Evolutionary conservation across 768 basidiomycete species (phyloP).

Genomic region (Collybia sp.): DNA sequence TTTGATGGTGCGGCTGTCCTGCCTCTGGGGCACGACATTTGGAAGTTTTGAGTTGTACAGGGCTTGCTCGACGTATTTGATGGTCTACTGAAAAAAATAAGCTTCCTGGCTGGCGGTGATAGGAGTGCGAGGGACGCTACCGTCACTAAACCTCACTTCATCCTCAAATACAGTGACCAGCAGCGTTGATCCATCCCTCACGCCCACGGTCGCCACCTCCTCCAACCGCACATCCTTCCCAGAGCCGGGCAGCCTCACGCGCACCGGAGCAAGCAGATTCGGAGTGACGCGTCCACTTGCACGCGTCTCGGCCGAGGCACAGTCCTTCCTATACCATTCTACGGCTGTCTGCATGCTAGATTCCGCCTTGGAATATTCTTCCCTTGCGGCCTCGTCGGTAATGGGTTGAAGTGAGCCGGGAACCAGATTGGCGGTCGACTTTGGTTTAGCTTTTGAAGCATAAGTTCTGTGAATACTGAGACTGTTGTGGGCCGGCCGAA

Average conservation of each 20-base stretch:
- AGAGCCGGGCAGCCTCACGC: constrained; percentile 44
- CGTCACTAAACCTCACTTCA: constrained; percentile 44
- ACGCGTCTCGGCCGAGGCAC: constrained; percentile 65
- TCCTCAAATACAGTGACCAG: constrained; percentile 78
- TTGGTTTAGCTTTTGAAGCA: constrained; percentile 28
- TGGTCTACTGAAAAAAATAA: constrained; percentile 45
- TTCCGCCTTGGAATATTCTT: constrained; percentile 62
- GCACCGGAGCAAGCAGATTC: constrained; percentile 62
- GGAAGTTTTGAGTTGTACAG: constrained; percentile 75
- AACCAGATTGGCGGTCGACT: constrained; percentile 54
- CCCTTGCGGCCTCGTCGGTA: constrained; percentile 43
- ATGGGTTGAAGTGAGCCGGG: constrained; percentile 67
- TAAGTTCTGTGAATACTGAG: constrained; percentile 8
- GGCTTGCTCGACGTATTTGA: constrained; percentile 72
- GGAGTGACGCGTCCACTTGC: constrained; percentile 77
- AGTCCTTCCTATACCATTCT: constrained; percentile 78
- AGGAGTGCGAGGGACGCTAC: constrained; percentile 1
- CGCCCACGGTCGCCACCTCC: constrained; percentile 76
- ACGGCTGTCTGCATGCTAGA: constrained; percentile 57
- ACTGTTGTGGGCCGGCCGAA: neutral
- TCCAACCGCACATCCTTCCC: constrained; percentile 45
- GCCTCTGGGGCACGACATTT: constrained; percentile 64
- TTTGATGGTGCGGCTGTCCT: constrained; percentile 68
- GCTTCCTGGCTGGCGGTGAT: neutral
- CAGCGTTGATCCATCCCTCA: constrained; percentile 71